phyloP scores from a whole-genome alignment of 2,329 filamentous ascomycete genomes.

The Penicillium sp. region DNA sequence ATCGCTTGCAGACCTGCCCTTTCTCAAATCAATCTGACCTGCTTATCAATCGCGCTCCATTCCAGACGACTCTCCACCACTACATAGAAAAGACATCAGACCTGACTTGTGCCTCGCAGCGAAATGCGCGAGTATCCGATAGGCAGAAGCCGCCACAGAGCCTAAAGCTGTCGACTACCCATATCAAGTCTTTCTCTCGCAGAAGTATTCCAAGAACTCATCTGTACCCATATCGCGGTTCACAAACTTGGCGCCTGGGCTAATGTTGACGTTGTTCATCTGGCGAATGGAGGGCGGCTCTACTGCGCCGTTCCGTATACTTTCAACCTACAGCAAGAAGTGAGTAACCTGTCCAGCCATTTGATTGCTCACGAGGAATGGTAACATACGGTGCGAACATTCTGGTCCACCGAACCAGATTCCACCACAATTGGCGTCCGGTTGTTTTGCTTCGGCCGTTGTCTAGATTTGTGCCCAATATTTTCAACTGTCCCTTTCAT shows the following conservation, averaged over 20 bases:
- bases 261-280: neutral
- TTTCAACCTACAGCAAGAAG: neutral
- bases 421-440: neutral
- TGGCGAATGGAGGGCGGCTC: neutral
- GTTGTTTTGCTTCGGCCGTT: neutral
- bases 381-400: neutral
- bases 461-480: neutral
- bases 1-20: too few relatives aligned
- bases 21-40: too few relatives aligned
- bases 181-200: neutral
- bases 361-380: neutral
- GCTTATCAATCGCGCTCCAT: too few relatives aligned
- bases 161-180: neutral
- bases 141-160: neutral
- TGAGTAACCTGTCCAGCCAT: neutral
- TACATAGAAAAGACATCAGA: neutral
- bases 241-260: neutral
- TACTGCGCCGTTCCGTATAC: neutral
- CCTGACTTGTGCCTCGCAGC: neutral
- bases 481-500: neutral
- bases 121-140: neutral
- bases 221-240: neutral
- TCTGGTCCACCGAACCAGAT: neutral
- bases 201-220: neutral
- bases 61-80: neutral